Evolutionary conservation across 768 basidiomycete genomes (phyloP).

Genomic region (Coprinellus aureogranulatus): DNA sequence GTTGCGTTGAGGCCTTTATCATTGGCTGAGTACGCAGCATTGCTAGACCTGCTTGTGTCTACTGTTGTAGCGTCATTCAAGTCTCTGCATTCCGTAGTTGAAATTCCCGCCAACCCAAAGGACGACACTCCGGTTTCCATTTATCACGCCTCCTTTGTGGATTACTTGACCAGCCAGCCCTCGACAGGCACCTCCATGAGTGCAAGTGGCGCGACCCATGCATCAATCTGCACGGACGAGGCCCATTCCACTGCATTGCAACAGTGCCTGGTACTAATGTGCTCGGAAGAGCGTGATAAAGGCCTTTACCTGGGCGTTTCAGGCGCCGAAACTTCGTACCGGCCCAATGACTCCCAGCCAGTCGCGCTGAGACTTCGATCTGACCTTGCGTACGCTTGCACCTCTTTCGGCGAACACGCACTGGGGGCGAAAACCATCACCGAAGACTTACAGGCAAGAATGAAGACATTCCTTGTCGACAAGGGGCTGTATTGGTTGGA

Average conservation of each 20-base stretch:
- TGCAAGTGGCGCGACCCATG: no score
- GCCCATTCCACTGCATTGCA: neutral
- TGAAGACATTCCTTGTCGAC: neutral
- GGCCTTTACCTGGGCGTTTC: neutral
- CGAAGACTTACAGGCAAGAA: neutral
- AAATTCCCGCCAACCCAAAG: neutral
- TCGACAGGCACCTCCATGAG: no score
- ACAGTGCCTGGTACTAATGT: no score
- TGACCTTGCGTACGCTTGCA: conserved; percentile 4
- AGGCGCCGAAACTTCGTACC: neutral
- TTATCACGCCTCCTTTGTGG: neutral
- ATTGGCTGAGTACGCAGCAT: neutral
- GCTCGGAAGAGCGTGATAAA: no score
- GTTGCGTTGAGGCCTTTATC: neutral
- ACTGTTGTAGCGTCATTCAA: neutral
- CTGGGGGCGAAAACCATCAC: neutral
- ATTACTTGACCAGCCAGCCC: conserved; percentile 4
- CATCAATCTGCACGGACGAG: no score
- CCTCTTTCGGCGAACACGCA: neutral
- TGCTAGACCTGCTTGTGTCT: neutral
- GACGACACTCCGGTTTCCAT: neutral
- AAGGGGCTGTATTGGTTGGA: conserved; percentile 30
- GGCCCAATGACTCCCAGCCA: neutral
- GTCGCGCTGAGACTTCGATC: neutral
- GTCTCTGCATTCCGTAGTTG: neutral